These are phyloP conservation scores for Coleophoma eucalyptorum DNA, from an alignment of 2,329 filamentous ascomycete species.

Conservation along the genomic window DNA sequence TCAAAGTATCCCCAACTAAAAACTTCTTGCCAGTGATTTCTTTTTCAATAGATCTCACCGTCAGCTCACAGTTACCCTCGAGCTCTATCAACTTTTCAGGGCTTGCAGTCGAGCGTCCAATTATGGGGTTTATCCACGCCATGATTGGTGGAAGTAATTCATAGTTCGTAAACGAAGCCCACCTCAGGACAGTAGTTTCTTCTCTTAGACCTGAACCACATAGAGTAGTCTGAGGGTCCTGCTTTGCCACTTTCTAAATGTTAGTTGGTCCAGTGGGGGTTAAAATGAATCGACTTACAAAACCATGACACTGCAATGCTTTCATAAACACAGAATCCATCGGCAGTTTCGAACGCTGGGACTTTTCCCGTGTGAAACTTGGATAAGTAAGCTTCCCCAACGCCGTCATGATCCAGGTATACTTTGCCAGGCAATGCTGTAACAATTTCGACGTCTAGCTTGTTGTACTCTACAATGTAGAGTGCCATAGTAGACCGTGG, in stretches of 20 bases:
- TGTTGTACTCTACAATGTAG: background rate
- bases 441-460: background rate
- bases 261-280: background rate
- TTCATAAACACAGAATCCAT: slow-evolving; percentile 2
- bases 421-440: background rate
- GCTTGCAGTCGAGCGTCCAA: background rate
- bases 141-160: background rate
- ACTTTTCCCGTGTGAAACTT: slow-evolving; percentile 1
- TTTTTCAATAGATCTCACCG: background rate
- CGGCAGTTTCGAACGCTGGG: background rate
- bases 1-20: background rate
- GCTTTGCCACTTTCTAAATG: background rate
- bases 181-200: background rate
- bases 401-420: background rate
- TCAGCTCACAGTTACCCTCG: slow-evolving; percentile 1
- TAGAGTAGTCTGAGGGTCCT: background rate
- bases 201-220: background rate
- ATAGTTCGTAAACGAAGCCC: slow-evolving; percentile 1
- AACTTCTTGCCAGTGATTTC: slow-evolving; percentile 1
- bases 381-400: background rate
- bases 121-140: slow-evolving; percentile 1
- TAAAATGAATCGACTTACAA: background rate
- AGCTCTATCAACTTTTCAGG: background rate
- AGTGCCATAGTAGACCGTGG: background rate
- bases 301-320: slow-evolving; percentile 2